Evolutionary conservation across 2,329 filamentous ascomycete species (phyloP).

Genomic region (Pestalotiopsis sp.): DNA sequence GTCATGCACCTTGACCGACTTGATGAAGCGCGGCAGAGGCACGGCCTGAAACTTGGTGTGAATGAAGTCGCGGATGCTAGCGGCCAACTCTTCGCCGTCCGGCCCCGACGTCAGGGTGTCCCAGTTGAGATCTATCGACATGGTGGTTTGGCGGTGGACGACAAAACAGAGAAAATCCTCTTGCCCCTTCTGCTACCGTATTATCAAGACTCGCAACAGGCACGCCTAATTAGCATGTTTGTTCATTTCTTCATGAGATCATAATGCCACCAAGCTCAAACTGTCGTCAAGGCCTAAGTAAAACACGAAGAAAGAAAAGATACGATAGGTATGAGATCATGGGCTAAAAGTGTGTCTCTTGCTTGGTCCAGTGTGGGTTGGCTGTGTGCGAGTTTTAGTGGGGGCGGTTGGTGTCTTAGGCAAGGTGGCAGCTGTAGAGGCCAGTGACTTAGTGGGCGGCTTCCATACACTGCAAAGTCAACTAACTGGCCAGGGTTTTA

Average conservation of each 20-base stretch:
- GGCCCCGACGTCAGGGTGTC: slow-evolving; percentile 86
- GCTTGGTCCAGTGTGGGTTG: neutral
- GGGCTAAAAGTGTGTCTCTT: neutral
- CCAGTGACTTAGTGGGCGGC: neutral
- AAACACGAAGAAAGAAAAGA: neutral
- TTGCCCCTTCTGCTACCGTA: neutral
- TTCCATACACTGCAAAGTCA: neutral
- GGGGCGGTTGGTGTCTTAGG: neutral
- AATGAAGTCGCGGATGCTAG: slow-evolving; percentile 88
- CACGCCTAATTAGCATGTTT: neutral
- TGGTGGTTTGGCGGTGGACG: slow-evolving; percentile 38
- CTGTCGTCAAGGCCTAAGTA: neutral
- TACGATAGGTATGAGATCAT: neutral
- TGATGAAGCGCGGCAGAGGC: slow-evolving; percentile 91
- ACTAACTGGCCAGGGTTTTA: neutral
- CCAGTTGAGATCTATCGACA: slow-evolving; percentile 99
- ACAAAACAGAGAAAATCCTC: neutral
- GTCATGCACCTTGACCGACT: slow-evolving; percentile 89
- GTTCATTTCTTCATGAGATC: neutral
- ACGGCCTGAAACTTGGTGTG: slow-evolving; percentile 95
- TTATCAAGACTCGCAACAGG: neutral
- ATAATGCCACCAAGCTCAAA: neutral
- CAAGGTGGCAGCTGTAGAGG: neutral
- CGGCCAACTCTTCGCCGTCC: slow-evolving; percentile 83
- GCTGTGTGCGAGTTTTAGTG: neutral